Evolutionary conservation across 371 early-diverging fungal genomes (phyloP).

Genomic region (Cokeromyces recurvatus): DNA sequence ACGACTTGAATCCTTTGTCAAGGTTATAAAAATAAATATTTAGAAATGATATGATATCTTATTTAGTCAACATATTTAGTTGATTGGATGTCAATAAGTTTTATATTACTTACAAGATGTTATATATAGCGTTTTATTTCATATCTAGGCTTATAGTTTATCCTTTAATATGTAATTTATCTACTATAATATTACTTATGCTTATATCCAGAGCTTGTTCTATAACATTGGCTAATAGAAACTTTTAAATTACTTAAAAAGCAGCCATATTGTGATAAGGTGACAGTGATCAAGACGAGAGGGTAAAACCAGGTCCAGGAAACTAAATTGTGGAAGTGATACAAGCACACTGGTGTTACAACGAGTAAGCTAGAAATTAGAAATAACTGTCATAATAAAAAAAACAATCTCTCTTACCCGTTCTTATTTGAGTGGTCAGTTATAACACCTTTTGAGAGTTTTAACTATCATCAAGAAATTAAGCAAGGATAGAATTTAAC

Average conservation of each 20-base stretch:
- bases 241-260: slow-evolving; percentile 10
- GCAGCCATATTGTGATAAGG: slow-evolving; percentile 11
- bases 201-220: no score
- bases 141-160: no score
- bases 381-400: not conserved
- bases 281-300: slow-evolving; percentile 11
- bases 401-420: not conserved
- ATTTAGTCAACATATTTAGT: no score
- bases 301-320: slow-evolving; percentile 12
- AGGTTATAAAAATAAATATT: no score
- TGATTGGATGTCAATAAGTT: no score
- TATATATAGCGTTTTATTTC: no score
- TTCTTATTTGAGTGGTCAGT: slow-evolving; percentile 6
- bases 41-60: no score
- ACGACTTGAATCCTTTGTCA: no score
- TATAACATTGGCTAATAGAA: slow-evolving; percentile 11
- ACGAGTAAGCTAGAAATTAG: no score
- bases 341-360: slow-evolving; percentile 2
- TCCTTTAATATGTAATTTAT: no score
- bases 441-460: slow-evolving; percentile 11
- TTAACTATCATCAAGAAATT: slow-evolving; percentile 3
- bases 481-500: slow-evolving; percentile 6
- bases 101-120: no score
- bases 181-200: no score
- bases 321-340: slow-evolving; percentile 10